These are phyloP conservation scores for Perkinsus chesapeaki DNA, from an alignment of 169 alveolate species.

Conservation along the genomic window DNA sequence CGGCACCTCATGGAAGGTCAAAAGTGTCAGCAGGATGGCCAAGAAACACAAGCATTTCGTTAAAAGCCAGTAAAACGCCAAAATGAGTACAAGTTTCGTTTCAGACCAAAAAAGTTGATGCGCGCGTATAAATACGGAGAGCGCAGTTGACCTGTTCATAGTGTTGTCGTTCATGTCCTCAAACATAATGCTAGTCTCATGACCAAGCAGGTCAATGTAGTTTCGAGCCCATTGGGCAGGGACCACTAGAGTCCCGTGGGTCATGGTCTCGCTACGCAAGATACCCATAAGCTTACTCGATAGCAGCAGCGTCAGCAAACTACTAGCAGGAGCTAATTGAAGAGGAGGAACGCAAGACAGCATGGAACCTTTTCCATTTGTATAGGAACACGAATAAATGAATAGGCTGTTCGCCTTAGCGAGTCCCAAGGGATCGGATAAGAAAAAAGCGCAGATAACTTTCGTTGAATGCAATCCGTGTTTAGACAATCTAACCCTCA, in stretches of 20 bases:
- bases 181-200: conserved; percentile 66
- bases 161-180: conserved; percentile 41
- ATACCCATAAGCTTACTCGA: conserved; percentile 17
- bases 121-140: too few species aligned
- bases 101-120: too few species aligned
- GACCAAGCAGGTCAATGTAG: conserved; percentile 67
- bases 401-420: background rate
- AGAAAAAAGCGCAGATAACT: background rate
- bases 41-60: too few species aligned
- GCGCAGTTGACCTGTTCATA: background rate
- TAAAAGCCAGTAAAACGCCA: too few species aligned
- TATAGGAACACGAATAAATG: too few species aligned
- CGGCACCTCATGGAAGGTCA: too few species aligned
- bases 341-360: too few species aligned
- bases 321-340: background rate
- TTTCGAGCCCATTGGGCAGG: conserved; percentile 82
- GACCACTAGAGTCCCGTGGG: conserved; percentile 80
- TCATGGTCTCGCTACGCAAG: conserved; percentile 69
- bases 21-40: too few species aligned
- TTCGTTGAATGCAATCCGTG: background rate
- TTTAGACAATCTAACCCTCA: background rate
- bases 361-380: too few species aligned
- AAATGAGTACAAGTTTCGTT: too few species aligned
- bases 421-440: background rate
- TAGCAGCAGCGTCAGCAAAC: too few species aligned